Evolutionary conservation across 2,329 filamentous ascomycete species (phyloP).

Genomic region (Aspergillus ruber): DNA sequence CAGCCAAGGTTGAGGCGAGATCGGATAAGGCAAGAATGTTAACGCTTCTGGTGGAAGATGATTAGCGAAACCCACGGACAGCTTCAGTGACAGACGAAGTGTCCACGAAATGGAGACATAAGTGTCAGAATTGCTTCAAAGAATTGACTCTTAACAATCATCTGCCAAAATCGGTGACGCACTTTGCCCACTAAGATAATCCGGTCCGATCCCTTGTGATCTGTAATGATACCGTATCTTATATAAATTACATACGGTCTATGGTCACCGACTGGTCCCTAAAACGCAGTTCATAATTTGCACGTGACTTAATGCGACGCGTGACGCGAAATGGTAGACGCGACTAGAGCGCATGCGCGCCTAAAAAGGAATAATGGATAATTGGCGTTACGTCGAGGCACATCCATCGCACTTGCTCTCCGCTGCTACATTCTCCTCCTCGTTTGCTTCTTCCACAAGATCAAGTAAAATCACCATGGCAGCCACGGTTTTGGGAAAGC

Average conservation of each 20-base stretch:
- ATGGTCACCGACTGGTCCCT: not conserved
- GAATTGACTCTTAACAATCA: not conserved
- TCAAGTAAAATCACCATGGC: constrained; percentile 25
- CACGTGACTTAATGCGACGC: not conserved
- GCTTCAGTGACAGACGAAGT: not conserved
- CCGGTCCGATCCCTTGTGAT: not conserved
- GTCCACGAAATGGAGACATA: too few species aligned
- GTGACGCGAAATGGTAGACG: not conserved
- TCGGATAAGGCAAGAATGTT: not conserved
- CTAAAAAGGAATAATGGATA: not conserved
- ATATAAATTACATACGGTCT: not conserved
- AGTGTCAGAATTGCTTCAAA: not conserved
- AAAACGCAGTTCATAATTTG: not conserved
- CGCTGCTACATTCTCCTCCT: not conserved
- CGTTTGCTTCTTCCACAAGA: constrained; percentile 15
- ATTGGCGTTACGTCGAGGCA: not conserved
- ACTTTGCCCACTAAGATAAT: not conserved
- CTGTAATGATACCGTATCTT: not conserved
- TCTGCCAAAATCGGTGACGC: not conserved
- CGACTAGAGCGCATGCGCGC: not conserved
- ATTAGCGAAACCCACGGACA: too few species aligned
- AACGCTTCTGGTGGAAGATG: too few species aligned
- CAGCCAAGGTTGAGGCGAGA: not conserved
- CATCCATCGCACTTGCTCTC: constrained; percentile 2
- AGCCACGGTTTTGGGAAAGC: constrained; percentile 39